These are phyloP conservation scores for Geoglossum glabrum DNA, from an alignment of 495 filamentous ascomycete species.

Conservation along the genomic window DNA sequence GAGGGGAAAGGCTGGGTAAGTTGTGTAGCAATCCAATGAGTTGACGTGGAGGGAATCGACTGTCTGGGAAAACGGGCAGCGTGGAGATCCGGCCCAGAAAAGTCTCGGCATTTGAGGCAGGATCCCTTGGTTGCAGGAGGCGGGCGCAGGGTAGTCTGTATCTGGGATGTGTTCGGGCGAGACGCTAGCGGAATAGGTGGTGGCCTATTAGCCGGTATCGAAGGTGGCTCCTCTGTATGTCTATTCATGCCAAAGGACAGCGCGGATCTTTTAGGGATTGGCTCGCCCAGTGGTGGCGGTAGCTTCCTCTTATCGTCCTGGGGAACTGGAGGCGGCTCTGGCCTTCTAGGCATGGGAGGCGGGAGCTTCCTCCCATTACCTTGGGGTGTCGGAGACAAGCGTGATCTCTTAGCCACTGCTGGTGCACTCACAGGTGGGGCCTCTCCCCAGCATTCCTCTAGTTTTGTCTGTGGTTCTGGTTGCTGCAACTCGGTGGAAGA, in stretches of 20 bases:
- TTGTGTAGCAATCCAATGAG: slow-evolving; percentile 50
- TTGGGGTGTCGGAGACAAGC: background rate
- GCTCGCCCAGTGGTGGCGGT: background rate
- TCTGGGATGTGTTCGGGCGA: slow-evolving; percentile 33
- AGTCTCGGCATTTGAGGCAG: slow-evolving; percentile 76
- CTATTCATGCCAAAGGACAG: slow-evolving; percentile 20
- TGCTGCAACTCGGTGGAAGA: background rate
- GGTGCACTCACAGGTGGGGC: background rate
- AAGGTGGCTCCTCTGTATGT: slow-evolving; percentile 15
- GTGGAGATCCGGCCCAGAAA: slow-evolving; percentile 56
- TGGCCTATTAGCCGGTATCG: slow-evolving; percentile 10
- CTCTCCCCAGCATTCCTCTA: background rate
- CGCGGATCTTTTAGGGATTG: slow-evolving; percentile 10
- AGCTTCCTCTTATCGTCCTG: background rate
- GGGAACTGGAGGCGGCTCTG: background rate
- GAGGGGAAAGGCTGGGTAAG: slow-evolving; percentile 66
- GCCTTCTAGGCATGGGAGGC: slow-evolving; percentile 8
- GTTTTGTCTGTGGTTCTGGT: background rate
- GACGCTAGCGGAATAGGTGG: slow-evolving; percentile 32
- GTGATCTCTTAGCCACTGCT: background rate
- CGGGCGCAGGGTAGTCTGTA: slow-evolving; percentile 32
- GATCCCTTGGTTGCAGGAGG: slow-evolving; percentile 13
- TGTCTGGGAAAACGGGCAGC: slow-evolving; percentile 57
- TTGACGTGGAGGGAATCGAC: slow-evolving; percentile 41
- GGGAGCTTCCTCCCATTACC: background rate